These are phyloP conservation scores for Wickerhamomyces canadensis DNA, from an alignment of 805 yeast genomes.

Conservation along the genomic window DNA sequence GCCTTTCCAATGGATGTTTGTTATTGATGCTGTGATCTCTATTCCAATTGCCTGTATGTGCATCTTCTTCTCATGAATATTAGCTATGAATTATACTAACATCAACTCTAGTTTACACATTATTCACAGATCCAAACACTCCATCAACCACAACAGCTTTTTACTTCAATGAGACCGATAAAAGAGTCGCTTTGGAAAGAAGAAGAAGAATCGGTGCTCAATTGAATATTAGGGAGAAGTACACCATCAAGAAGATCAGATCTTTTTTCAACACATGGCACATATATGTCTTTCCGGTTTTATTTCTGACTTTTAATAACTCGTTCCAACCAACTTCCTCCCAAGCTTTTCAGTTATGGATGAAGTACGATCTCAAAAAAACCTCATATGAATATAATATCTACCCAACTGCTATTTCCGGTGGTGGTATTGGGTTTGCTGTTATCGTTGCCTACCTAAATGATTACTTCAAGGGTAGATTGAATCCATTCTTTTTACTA, in stretches of 20 bases:
- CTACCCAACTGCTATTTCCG: conserved; percentile 34
- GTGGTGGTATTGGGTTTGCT: conserved; percentile 32
- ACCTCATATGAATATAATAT: conserved; percentile 30
- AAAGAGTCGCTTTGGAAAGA: conserved; percentile 38
- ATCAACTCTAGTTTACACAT: conserved; percentile 26
- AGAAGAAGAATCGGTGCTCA: conserved; percentile 34
- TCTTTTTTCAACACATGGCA: conserved; percentile 42
- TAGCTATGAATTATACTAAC: no score
- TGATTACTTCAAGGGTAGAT: conserved; percentile 29
- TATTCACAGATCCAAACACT: conserved; percentile 25
- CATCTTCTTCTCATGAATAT: no score
- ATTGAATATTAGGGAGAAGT: conserved; percentile 33
- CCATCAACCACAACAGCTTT: conserved; percentile 34
- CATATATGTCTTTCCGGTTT: conserved; percentile 34
- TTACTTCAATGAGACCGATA: conserved; percentile 36
- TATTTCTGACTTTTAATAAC: conserved; percentile 8
- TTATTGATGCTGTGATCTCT: conserved; percentile 36
- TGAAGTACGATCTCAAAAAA: conserved; percentile 28
- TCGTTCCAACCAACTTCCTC: conserved; percentile 25
- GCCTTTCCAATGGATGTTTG: conserved; percentile 40
- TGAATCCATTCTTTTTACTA: conserved; percentile 31
- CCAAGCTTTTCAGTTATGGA: conserved; percentile 42
- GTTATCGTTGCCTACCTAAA: conserved; percentile 29
- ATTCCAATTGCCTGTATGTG: conserved; percentile 32
- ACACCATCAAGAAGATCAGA: conserved; percentile 33